Conservation (phyloP, 2,329 filamentous ascomycete genomes). For the Fusarium anthophilum region DNA sequence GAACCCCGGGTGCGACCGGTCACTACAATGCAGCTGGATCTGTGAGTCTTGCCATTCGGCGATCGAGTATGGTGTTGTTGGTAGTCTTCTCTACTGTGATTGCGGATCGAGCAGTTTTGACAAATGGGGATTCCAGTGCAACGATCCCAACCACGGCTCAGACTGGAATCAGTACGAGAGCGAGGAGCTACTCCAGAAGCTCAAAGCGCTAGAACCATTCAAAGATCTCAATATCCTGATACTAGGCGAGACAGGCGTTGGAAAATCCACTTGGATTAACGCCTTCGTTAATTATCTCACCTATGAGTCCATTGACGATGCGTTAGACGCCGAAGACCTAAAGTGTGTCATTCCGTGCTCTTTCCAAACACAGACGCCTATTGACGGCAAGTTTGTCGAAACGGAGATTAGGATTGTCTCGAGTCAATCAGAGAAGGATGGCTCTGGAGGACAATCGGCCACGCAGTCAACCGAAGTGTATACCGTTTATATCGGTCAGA, state of each 20-base stretch:
- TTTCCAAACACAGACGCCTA: not conserved
- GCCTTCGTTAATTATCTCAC: accelerated
- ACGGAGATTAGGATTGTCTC: not conserved
- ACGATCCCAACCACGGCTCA: not conserved
- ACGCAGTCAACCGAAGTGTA: not conserved
- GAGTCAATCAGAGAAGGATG: not conserved
- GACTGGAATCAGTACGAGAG: not conserved
- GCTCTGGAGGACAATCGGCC: not conserved
- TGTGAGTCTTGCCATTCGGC: not conserved
- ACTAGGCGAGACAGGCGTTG: constrained; percentile 45
- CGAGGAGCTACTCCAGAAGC: not conserved
- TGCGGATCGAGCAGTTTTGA: not conserved
- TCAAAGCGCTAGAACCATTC: not conserved
- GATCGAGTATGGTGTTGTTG: not conserved
- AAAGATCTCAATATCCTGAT: not conserved
- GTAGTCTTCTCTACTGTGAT: not conserved
- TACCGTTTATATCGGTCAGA: not conserved
- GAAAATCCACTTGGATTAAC: not conserved
- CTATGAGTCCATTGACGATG: not conserved
- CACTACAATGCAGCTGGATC: not conserved
- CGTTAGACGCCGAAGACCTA: not conserved
- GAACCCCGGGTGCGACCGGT: not conserved
- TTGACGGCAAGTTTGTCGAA: not conserved
- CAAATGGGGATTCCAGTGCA: not conserved
- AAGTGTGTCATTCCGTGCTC: not conserved